Evolutionary conservation across 495 filamentous ascomycete species (phyloP).

Genomic region (Tricharina praecox): DNA sequence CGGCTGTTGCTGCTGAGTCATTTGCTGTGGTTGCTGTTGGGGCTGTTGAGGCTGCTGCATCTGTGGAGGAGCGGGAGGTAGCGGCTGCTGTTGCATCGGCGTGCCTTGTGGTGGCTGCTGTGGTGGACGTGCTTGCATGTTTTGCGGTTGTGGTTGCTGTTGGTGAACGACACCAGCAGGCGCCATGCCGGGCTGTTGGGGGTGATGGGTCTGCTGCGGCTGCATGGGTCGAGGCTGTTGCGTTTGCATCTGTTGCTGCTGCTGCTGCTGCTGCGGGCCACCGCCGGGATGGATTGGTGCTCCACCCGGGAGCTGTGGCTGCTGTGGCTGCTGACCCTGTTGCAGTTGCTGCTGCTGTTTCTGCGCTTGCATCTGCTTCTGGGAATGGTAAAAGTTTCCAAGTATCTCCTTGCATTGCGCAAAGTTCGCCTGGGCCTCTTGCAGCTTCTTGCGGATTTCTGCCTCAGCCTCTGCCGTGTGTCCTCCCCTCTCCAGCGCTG

Average conservation of each 20-base stretch:
- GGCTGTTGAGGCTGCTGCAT: conserved; percentile 14
- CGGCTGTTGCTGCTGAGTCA: neutral
- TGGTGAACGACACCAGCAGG: conserved; percentile 6
- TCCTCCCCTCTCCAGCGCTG: conserved; percentile 9
- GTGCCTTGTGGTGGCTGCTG: conserved; percentile 10
- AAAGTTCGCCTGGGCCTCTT: conserved; percentile 10
- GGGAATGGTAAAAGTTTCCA: conserved; percentile 19
- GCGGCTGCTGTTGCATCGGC: conserved; percentile 22
- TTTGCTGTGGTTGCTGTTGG: conserved; percentile 1
- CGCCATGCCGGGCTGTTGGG: conserved; percentile 8
- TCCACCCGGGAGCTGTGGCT: conserved; percentile 4
- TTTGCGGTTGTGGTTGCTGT: conserved; percentile 17
- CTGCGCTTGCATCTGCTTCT: conserved; percentile 25
- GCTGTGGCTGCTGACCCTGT: conserved; percentile 10
- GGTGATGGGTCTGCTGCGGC: neutral
- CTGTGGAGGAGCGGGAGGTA: too few relatives aligned
- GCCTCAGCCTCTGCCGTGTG: conserved; percentile 14
- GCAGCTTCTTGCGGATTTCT: conserved; percentile 12
- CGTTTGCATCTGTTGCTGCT: conserved; percentile 12
- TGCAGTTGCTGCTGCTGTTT: conserved; percentile 17
- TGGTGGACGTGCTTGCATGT: conserved; percentile 12
- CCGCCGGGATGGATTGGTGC: neutral
- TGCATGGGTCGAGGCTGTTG: conserved; percentile 10
- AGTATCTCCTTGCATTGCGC: conserved; percentile 21
- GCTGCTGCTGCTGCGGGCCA: conserved; percentile 10